Conservation (phyloP, 1,284 basidiomycete genomes). For the Leccinum cinnamomeum region DNA sequence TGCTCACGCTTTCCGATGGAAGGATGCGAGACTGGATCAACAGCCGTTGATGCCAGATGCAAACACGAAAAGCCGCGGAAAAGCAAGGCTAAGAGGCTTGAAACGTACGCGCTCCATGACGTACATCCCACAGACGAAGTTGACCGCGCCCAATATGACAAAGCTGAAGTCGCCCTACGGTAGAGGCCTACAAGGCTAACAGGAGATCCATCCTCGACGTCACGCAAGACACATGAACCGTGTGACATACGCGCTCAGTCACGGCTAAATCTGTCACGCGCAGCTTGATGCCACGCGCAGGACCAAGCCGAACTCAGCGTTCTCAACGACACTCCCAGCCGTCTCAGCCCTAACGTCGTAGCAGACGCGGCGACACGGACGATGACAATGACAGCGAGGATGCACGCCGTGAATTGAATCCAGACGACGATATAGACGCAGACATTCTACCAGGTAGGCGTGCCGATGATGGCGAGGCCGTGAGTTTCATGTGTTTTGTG, state of each 20-base stretch:
- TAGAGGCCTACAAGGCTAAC: too few species aligned
- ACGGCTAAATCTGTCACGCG: slow-evolving; percentile 4
- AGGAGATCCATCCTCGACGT: too few species aligned
- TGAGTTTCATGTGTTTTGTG: slow-evolving; percentile 10
- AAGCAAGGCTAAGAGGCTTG: too few species aligned
- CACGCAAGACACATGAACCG: not conserved
- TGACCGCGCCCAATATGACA: too few species aligned
- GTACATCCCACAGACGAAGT: slow-evolving; percentile 8
- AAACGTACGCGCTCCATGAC: too few species aligned
- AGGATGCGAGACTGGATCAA: too few species aligned
- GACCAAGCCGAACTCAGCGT: slow-evolving; percentile 23
- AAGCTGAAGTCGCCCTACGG: too few species aligned
- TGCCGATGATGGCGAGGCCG: slow-evolving; percentile 19
- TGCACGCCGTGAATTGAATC: slow-evolving; percentile 23
- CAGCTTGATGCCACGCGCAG: slow-evolving; percentile 29
- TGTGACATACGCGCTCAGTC: slow-evolving; percentile 3
- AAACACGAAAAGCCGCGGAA: slow-evolving; percentile 37
- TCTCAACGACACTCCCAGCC: slow-evolving; percentile 35
- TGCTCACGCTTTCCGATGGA: too few species aligned
- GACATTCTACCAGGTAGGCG: slow-evolving; percentile 24
- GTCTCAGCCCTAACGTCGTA: slow-evolving; percentile 33
- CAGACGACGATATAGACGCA: slow-evolving; percentile 29
- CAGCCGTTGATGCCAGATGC: slow-evolving; percentile 36
- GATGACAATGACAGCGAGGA: slow-evolving; percentile 21
- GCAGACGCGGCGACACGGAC: slow-evolving; percentile 24